Evolutionary conservation across 2,329 filamentous ascomycete genomes (phyloP).

Genomic region (Cercospora sp.): DNA sequence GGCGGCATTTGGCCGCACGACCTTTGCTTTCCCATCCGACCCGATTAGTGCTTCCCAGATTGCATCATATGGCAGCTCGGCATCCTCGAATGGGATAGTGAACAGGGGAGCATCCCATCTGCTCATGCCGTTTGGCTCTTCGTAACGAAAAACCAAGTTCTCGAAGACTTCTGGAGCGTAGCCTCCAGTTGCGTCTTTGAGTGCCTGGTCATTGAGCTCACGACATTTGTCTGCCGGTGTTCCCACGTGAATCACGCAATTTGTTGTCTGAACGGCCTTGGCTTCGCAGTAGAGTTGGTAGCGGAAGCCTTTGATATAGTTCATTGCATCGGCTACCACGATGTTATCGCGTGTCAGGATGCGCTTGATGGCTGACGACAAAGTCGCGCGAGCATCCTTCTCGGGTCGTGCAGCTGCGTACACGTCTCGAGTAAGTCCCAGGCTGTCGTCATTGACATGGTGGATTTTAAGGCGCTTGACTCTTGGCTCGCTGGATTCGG

Average conservation of each 20-base stretch:
- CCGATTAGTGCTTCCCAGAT: constrained; percentile 73
- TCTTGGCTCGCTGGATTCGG: constrained; percentile 40
- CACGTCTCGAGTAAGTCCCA: constrained; percentile 67
- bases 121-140: constrained; percentile 82
- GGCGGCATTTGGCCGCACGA: constrained; percentile 71
- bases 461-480: constrained; percentile 63
- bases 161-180: constrained; percentile 68
- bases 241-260: constrained; percentile 68
- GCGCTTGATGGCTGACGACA: constrained; percentile 77
- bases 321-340: constrained; percentile 75
- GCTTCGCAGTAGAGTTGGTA: constrained; percentile 85
- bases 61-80: constrained; percentile 63
- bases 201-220: constrained; percentile 58
- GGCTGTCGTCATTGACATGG: constrained; percentile 70
- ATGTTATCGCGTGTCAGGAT: constrained; percentile 70
- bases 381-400: constrained; percentile 75
- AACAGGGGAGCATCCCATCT: constrained; percentile 84
- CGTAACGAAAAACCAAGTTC: constrained; percentile 77
- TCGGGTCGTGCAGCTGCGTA: constrained; percentile 78
- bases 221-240: constrained; percentile 57
- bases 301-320: constrained; percentile 88
- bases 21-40: constrained; percentile 62
- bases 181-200: constrained; percentile 36
- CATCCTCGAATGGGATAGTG: constrained; percentile 74
- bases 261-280: constrained; percentile 74